A percentile compares a stretch with the other conserved stretches of the same genome.
Evolutionary conservation across 225 moss, liverwort and hornwort species (phyloP).

Genomic region (Pseudisothecium myosuroides): DNA sequence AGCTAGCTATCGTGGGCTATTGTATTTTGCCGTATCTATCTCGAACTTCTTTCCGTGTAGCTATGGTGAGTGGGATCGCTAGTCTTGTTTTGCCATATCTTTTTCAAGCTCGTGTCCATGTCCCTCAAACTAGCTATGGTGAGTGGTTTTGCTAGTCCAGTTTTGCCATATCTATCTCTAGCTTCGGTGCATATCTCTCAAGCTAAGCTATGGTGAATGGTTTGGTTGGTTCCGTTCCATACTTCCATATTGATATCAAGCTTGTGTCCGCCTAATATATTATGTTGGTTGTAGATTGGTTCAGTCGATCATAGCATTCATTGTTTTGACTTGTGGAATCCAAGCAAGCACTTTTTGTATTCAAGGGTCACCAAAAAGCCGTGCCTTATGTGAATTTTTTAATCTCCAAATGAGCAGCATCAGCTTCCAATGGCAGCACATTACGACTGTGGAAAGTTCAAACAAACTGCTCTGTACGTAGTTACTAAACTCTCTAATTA

Average conservation of each 20-base stretch:
- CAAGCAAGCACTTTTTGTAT: not conserved
- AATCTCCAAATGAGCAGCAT: not conserved
- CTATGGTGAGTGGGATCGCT: too few relatives aligned
- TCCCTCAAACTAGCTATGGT: not conserved
- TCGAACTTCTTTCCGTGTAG: too few relatives aligned
- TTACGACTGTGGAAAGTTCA: too few relatives aligned
- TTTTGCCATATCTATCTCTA: not conserved
- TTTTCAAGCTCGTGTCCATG: not conserved
- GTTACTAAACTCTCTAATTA: too few relatives aligned
- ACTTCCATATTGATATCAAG: not conserved
- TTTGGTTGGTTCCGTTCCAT: not conserved
- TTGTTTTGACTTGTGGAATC: not conserved
- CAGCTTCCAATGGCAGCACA: not conserved
- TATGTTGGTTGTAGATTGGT: not conserved
- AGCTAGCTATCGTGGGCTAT: not conserved
- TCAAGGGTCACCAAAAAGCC: not conserved
- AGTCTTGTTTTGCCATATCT: not conserved
- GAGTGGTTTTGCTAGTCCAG: not conserved
- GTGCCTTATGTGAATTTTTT: not conserved
- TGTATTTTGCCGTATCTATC: rapidly evolving
- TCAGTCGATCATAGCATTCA: too few relatives aligned
- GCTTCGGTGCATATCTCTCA: not conserved
- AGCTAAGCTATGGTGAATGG: not conserved
- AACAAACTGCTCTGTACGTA: too few relatives aligned
- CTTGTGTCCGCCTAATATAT: not conserved